phyloP scores from a whole-genome alignment of 768 basidiomycete genomes.

The Xerocomus spinulosus region DNA sequence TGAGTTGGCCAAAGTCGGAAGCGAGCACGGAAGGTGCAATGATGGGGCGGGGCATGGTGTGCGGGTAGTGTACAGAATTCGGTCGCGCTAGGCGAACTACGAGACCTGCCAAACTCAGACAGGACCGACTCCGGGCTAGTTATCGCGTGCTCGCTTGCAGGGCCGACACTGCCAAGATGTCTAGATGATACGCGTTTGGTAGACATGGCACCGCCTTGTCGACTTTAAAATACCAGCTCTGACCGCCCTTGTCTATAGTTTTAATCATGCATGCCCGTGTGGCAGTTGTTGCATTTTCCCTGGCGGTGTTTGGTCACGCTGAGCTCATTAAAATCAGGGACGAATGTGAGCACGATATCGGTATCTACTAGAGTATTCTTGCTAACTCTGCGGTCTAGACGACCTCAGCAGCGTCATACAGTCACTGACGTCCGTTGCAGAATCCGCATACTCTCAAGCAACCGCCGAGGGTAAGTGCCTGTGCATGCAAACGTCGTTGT shows the following conservation, averaged over 20 bases:
- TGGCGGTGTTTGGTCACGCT: constrained; percentile 34
- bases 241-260: too few species aligned
- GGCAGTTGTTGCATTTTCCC: constrained; percentile 34
- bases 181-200: neutral
- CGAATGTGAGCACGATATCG: constrained; percentile 34
- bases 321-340: constrained; percentile 37
- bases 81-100: constrained; percentile 13
- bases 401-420: constrained; percentile 38
- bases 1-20: constrained; percentile 93
- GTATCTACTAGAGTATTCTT: neutral
- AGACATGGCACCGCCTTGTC: neutral
- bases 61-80: too few species aligned
- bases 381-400: constrained; percentile 7
- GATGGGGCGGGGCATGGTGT: constrained; percentile 78
- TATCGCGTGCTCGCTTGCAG: too few species aligned
- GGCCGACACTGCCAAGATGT: too few species aligned
- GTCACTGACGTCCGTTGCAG: constrained; percentile 36
- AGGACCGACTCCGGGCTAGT: neutral
- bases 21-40: constrained; percentile 97
- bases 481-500: neutral
- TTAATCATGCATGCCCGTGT: constrained; percentile 30
- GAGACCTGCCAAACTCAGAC: constrained; percentile 25
- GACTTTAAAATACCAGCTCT: too few species aligned
- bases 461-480: constrained; percentile 26
- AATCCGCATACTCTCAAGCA: constrained; percentile 27